Evolutionary conservation across 164 flowering plant species (phyloP), one percentile per base, ranked within the genome.

Genomic region (Stephania japonica): DNA sequence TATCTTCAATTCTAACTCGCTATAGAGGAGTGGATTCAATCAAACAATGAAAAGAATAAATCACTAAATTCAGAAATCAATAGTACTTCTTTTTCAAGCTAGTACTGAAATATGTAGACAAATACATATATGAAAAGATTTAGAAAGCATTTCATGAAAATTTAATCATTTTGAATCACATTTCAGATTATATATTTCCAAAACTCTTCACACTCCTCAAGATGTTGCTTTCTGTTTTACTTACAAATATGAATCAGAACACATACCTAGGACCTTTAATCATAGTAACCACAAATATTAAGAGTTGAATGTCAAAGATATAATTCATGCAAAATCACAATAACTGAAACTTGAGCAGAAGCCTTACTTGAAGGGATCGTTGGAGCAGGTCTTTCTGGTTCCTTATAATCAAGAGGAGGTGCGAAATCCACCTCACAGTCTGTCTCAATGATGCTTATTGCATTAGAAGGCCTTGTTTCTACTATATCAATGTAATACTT

Each of bases 361-460:
- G 83, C 86, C 78, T 88, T 88, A 82, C 80, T 71, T 56, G 80
- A 68, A 70, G 83, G 75, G 78, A 66, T 75, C 61, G 88, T 56
- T 69, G 88, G 80, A 66, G 75, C 81, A 38, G 87, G 87, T 78
- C 75, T 89, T 80, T 87, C 92, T 42, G 98, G 97, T 78, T 91
- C 97, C 81, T 87, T 89, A 74, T 90, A 94, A 85, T 94, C 98
- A 69, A 94, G 87, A 27, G 99, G 99, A 77, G 97, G 97, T 42
- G 99, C 97, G 81, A 94, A 94, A 77, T 94, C 99, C 73, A 94
- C 99, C 81, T 94, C 97, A 82, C 99, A 94, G 76, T 94, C 99
- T 6, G 97, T 94, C 81, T 94, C 97, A 63, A 92, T 94, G 66
- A 94, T 91, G 77, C 87, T 90, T 72, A 94, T 89, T 6, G 94